Evolutionary conservation across 169 alveolate genomes (phyloP), one percentile per base, ranked within the genome.

Genomic region (Plasmodium adleri): DNA sequence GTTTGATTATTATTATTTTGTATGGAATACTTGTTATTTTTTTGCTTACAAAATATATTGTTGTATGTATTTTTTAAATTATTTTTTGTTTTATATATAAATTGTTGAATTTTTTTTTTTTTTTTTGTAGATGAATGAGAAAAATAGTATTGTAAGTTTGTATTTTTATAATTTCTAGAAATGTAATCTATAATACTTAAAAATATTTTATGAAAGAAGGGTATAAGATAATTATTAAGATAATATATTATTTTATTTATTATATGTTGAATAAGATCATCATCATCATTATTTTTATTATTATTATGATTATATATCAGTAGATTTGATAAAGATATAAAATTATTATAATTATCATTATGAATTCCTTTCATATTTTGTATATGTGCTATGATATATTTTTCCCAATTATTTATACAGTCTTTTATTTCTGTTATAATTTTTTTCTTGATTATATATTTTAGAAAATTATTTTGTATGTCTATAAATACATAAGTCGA

Each of bases 361-460:
- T 32, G 45, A 32, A 47, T 66, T 9, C 67, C 63, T 15, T 54
- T 80, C 56, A 67, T 39, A 24, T 24, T 58, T 50, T 68, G 59
- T 13, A 52, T 50, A 47, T 80, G 17, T 32, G 59, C 52, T 45
- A 39, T 80, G 54, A 80, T 52, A 26, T 80, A 17, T 22, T 39
- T 67, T 43, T 80, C 26, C 90, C 90, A 80, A 47, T 80, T 50
- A 9, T 66, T 60, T 52, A 68, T 49, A 22, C 90, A 59, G 9
- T n/a, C 22, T 12, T 52, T 54, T 52, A 80, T 56, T 54, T 80
- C 73, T 24, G 52, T 43, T 28, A 66, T 70, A 66, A 80, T 62
- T 58, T 80, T 80, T 62, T 80, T 80, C 43, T 67, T 67, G 28
- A 80, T 68, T 56, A 80, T 45, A 68, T 62, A 66, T 56, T 80